These are phyloP conservation scores for Silene uniflora DNA, from an alignment of 148 eudicot genomes.

Conservation along the genomic window DNA sequence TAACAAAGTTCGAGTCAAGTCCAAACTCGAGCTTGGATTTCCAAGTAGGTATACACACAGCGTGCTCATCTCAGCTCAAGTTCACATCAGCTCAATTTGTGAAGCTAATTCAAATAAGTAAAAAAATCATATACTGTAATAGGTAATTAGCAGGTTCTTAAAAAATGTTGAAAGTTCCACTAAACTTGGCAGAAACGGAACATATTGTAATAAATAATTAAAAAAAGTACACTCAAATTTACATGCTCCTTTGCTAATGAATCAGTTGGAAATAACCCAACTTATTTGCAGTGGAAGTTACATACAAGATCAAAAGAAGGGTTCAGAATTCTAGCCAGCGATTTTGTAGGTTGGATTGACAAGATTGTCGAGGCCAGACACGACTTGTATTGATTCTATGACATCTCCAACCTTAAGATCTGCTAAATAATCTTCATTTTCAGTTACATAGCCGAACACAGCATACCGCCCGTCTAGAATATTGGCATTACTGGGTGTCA, in stretches of 20 bases:
- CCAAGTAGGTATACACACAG: no score
- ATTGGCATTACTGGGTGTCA: slow-evolving; percentile 96
- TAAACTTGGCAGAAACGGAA: no score
- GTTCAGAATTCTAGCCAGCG: slow-evolving; percentile 47
- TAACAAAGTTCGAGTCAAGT: no score
- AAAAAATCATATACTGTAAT: no score
- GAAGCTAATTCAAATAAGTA: no score
- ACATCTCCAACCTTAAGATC: slow-evolving; percentile 97
- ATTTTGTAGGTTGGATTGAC: slow-evolving; percentile 94
- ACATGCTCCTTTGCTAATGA: not conserved
- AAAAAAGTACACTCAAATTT: slow-evolving; percentile 1
- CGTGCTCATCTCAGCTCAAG: no score
- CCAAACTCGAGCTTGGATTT: no score
- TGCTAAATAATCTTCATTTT: slow-evolving; percentile 81
- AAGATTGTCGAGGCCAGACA: slow-evolving; percentile 85
- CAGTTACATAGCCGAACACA: slow-evolving; percentile 87
- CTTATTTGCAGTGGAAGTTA: slow-evolving; percentile 3
- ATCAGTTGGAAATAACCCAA: slow-evolving; percentile 19
- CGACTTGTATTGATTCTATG: slow-evolving; percentile 81
- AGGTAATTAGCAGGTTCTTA: no score
- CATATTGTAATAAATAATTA: no score
- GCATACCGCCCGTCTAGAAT: slow-evolving; percentile 93
- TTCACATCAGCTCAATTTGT: no score
- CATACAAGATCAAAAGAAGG: slow-evolving; percentile 8
- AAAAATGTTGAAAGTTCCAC: no score